Evolutionary conservation across 202 grass and related monocot genomes (phyloP), one percentile per base, ranked within the genome.

Genomic region (Brachypodium distachyon): DNA sequence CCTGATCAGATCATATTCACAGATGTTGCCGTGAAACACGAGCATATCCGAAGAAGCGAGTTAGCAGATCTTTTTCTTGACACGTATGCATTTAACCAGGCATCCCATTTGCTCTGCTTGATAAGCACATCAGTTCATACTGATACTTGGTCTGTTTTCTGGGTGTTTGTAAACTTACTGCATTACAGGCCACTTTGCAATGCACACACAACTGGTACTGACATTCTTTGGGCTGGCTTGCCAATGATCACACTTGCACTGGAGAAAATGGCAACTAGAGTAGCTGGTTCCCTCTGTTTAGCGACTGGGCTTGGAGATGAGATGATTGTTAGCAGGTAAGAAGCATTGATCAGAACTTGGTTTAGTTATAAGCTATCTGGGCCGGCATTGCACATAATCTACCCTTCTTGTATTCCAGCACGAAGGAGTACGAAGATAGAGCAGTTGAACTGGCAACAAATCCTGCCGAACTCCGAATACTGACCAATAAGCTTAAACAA

Each of bases 201-300:
- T 89, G 96, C 87, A 1, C 96, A 99, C 81, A 99, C 96, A 48
- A 99, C 96, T 28, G 96, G 96, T 31, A 99, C 96, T 0, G 96
- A 99, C 78, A 84, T 99, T 60, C 51, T 99, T 9, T 99, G 96
- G 96, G 96, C 96, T 71, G 96, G 96, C 47, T 85, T 99, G 78
- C 96, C 96, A 13, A 90, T 99, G 83, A 89, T 99, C 62, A 99
- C 96, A 37, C 85, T 95, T 70, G 92, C 96, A 29, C 81, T 99
- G 16, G 92, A 99, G 87, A 99, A 96, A 85, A 99, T 99, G 96
- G 96, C 96, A 46, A 99, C 96, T 37, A 93, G 96, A 78, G 96
- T 99, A 76, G 96, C 96, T 76, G 96, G 96, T 83, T 99, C 96
- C 32, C 74, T 99, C 19, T 99, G 96, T 50, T 48, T 90, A 40